Conservation (phyloP, 805 yeast species). For the Teunomyces panamensis region DNA sequence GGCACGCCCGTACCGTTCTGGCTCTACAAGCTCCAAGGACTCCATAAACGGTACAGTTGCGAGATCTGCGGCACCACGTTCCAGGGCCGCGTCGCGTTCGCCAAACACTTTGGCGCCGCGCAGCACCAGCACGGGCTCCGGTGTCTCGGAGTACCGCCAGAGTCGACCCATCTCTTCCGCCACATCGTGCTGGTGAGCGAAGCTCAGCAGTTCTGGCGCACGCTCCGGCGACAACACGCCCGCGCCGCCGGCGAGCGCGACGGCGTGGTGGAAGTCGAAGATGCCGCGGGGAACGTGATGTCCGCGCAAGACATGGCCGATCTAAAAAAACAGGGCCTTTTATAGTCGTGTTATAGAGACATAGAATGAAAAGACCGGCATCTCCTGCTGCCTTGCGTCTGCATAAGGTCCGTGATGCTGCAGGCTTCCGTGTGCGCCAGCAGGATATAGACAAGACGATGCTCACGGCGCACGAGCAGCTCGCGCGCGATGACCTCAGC, state of each 20-base stretch:
- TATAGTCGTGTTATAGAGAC: conserved; percentile 32
- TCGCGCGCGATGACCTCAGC: conserved; percentile 23
- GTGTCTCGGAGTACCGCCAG: conserved; percentile 67
- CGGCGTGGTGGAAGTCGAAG: conserved; percentile 78
- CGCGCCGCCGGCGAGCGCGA: conserved; percentile 44
- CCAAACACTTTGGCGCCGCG: conserved; percentile 68
- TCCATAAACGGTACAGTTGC: conserved; percentile 68
- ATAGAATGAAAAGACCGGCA: neutral
- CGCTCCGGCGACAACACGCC: conserved; percentile 49
- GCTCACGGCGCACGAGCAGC: conserved; percentile 39
- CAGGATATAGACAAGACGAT: conserved; percentile 43
- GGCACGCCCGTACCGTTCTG: conserved; percentile 92
- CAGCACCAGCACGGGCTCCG: conserved; percentile 72
- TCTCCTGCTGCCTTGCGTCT: conserved; percentile 1
- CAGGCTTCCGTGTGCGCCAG: conserved; percentile 47
- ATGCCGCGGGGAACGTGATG: conserved; percentile 91
- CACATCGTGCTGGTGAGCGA: conserved; percentile 69
- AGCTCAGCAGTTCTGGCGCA: conserved; percentile 56
- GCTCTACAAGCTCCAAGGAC: conserved; percentile 87
- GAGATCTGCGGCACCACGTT: conserved; percentile 83
- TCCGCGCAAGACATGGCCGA: conserved; percentile 78
- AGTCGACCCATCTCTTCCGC: conserved; percentile 44
- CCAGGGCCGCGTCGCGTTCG: conserved; percentile 70
- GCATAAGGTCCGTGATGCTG: conserved; percentile 29
- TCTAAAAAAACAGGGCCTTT: conserved; percentile 80